Evolutionary conservation across 805 yeast genomes (phyloP).

Genomic region (Saccharomyces kudriavzevii): DNA sequence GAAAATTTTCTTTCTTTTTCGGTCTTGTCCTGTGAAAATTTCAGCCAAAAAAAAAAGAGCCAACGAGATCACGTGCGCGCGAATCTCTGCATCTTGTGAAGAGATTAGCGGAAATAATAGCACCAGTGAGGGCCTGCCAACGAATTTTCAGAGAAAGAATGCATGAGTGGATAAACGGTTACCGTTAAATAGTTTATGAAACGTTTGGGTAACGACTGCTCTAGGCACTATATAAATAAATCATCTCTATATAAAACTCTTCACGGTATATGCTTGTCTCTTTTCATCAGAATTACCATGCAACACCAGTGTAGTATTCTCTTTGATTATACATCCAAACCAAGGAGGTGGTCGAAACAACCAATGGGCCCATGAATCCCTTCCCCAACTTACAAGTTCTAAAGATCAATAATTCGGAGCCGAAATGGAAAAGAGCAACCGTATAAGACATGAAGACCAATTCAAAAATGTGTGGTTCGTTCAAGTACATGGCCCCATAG

Average conservation of each 20-base stretch:
- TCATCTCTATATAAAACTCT: neutral
- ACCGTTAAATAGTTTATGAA: neutral
- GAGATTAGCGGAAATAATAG: neutral
- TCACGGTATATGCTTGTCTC: neutral
- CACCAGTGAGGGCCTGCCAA: neutral
- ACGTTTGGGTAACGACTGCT: neutral
- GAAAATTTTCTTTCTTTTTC: neutral
- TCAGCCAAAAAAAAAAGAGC: neutral
- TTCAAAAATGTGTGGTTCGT: conserved; percentile 63
- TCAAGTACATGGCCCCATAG: conserved; percentile 75
- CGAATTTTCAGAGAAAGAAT: neutral
- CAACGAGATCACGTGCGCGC: neutral
- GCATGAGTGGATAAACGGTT: neutral
- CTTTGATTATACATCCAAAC: conserved; percentile 74
- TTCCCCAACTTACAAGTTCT: conserved; percentile 76
- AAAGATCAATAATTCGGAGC: conserved; percentile 71
- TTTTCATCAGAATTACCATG: conserved; percentile 11
- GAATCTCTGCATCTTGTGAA: neutral
- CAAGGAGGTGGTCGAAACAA: conserved; percentile 67
- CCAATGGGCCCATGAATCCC: conserved; percentile 82
- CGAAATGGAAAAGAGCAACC: conserved; percentile 79
- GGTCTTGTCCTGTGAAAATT: neutral
- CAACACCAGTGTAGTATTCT: conserved; percentile 46
- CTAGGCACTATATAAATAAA: neutral
- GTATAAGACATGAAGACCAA: conserved; percentile 72